These are phyloP conservation scores for Coemansia sp. DNA, from an alignment of 192 early-diverging fungal species.

Conservation along the genomic window DNA sequence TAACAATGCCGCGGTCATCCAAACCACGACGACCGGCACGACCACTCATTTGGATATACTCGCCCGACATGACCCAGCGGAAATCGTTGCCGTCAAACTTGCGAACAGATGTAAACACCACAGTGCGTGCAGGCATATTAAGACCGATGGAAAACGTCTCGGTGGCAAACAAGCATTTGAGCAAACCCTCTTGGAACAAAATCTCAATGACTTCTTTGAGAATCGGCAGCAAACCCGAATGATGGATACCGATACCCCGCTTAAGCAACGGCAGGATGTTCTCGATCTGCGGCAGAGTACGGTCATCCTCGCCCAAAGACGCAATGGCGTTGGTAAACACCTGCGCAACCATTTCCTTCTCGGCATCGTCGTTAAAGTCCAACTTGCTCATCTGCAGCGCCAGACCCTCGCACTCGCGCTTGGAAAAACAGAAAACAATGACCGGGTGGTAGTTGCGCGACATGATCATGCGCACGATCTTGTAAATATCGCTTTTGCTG, in stretches of 20 bases:
- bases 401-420: constrained; percentile 89
- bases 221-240: constrained; percentile 93
- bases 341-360: constrained; percentile 78
- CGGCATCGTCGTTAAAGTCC: constrained; percentile 86
- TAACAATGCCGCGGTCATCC: constrained; percentile 96
- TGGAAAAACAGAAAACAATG: constrained; percentile 96
- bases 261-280: constrained; percentile 87
- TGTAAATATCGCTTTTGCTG: constrained; percentile 75
- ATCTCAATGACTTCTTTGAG: constrained; percentile 98
- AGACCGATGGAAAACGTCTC: constrained; percentile 99
- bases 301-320: constrained; percentile 86
- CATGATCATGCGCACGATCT: constrained; percentile 96
- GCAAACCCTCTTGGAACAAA: constrained; percentile 93
- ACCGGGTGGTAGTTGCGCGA: constrained; percentile 95
- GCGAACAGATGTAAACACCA: constrained; percentile 90
- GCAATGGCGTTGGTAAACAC: constrained; percentile 89
- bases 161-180: constrained; percentile 98
- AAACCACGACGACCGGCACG: constrained; percentile 95
- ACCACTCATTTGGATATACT: constrained; percentile 99
- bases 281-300: constrained; percentile 86
- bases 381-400: constrained; percentile 90
- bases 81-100: constrained; percentile 91
- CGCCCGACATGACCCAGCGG: constrained; percentile 85
- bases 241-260: constrained; percentile 96
- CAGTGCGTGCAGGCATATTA: constrained; percentile 99